phyloP scores from a whole-genome alignment of 225 moss, liverwort and hornwort genomes.

The Marchantia polymorpha region DNA sequence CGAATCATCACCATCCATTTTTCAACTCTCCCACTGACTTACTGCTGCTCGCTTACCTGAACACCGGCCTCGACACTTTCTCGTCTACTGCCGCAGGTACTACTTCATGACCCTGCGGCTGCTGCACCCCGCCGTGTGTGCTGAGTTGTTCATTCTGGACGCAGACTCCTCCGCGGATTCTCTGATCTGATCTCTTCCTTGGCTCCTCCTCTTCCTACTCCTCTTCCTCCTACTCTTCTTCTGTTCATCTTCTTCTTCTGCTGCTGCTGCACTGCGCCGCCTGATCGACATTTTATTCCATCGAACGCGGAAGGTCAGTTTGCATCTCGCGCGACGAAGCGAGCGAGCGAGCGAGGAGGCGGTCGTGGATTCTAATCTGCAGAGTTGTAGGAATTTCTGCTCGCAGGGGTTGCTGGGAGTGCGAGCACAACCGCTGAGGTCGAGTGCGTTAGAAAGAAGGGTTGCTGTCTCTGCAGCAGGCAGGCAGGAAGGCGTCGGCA shows the following conservation, averaged over 20 bases:
- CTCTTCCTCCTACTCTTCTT: too few relatives aligned
- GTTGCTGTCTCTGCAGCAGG: not conserved
- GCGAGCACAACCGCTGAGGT: slow-evolving; percentile 4
- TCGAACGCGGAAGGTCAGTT: not conserved
- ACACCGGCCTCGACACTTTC: not conserved
- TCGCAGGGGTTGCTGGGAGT: not conserved
- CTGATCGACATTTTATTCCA: not conserved
- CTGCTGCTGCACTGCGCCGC: not conserved
- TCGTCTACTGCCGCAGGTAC: not conserved
- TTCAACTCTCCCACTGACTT: slow-evolving; percentile 1
- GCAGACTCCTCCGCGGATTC: not conserved
- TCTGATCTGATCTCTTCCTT: slow-evolving; percentile 7
- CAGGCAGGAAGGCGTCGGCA: too few relatives aligned
- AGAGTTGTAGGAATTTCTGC: not conserved
- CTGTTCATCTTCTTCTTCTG: too few relatives aligned
- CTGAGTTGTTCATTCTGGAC: not conserved
- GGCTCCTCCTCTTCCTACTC: slow-evolving; percentile 5
- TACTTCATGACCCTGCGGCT: not conserved
- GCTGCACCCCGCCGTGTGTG: not conserved
- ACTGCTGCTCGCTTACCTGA: not conserved
- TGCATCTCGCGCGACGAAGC: not conserved
- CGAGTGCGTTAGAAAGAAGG: not conserved
- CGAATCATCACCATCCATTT: slow-evolving; percentile 16
- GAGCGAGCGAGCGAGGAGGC: not conserved
- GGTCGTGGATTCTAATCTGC: not conserved